These are phyloP conservation scores for Blepharisma undulans DNA, from an alignment of 169 alveolate species.

Conservation along the genomic window DNA sequence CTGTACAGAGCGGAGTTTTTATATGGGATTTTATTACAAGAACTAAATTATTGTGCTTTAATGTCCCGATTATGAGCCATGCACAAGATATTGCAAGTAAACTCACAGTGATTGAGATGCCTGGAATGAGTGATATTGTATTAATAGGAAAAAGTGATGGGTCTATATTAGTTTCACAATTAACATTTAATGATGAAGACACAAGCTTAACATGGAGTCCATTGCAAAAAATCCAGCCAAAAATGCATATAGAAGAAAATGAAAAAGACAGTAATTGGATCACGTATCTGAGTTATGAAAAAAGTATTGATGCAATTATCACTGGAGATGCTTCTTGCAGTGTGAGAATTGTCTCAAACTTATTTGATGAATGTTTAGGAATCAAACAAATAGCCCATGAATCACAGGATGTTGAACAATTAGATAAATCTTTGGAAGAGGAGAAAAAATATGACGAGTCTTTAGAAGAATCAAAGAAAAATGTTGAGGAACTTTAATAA, in stretches of 20 bases:
- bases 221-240: neutral
- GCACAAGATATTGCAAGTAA: neutral
- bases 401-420: neutral
- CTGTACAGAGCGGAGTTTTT: neutral
- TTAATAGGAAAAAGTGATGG: conserved; percentile 16
- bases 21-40: neutral
- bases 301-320: neutral
- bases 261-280: neutral
- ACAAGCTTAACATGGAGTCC: neutral
- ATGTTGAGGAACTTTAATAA: neutral
- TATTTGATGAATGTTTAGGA: neutral
- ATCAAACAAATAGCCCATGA: neutral
- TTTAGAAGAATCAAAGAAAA: neutral
- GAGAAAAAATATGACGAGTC: neutral
- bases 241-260: neutral
- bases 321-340: neutral
- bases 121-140: neutral
- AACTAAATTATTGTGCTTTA: neutral
- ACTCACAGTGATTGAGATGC: neutral
- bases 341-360: conserved; percentile 7
- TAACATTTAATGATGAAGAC: neutral
- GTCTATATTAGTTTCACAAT: neutral
- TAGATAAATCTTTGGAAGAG: neutral
- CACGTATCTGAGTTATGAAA: neutral
- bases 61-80: neutral